Conservation (phyloP, 148 eudicot species). For the Polygonum aviculare region DNA sequence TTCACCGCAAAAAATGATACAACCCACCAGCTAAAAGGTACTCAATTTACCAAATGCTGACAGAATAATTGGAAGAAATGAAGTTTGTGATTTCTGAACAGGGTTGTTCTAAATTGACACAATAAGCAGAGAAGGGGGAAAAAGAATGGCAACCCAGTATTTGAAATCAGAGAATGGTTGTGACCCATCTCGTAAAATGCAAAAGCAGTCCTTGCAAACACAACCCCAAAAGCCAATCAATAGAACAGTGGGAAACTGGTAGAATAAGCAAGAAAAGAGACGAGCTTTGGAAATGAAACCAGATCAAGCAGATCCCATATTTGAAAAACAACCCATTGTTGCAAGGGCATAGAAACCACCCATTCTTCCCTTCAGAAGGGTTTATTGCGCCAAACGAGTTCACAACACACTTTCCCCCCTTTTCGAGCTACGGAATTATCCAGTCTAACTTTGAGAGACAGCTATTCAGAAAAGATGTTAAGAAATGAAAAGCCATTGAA, state of each 20-base stretch:
- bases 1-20: neutral
- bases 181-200: neutral
- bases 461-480: neutral
- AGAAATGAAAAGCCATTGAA: neutral
- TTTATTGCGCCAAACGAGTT: neutral
- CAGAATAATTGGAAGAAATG: no score
- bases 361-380: neutral
- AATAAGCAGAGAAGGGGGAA: neutral
- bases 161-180: neutral
- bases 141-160: neutral
- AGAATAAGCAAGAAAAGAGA: neutral
- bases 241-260: neutral
- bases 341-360: neutral
- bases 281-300: neutral
- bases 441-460: neutral
- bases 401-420: neutral
- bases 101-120: no score
- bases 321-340: neutral
- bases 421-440: neutral
- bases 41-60: neutral
- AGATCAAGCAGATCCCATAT: slow-evolving; percentile 1
- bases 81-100: no score
- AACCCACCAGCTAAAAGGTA: neutral
- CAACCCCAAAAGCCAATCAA: neutral
- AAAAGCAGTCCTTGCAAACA: neutral